Evolutionary conservation across 2,329 filamentous ascomycete species (phyloP).

Genomic region (Waltergamsia citrina): DNA sequence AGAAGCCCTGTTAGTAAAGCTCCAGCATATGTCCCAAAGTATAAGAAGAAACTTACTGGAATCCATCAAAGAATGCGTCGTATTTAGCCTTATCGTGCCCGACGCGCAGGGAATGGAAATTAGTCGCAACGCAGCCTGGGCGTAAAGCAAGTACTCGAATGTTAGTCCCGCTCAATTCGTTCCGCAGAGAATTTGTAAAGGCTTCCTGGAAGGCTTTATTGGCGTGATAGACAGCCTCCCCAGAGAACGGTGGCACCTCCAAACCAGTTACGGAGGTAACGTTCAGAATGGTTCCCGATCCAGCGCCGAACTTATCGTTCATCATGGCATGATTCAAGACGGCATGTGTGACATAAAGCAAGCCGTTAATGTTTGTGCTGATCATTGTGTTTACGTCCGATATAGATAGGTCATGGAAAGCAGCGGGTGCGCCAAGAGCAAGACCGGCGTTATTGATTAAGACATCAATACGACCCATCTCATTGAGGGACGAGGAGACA

Average conservation of each 20-base stretch:
- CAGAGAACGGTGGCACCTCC: slow-evolving; percentile 35
- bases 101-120: slow-evolving; percentile 36
- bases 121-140: slow-evolving; percentile 35
- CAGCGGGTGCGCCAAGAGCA: slow-evolving; percentile 32
- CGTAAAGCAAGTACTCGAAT: slow-evolving; percentile 35
- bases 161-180: slow-evolving; percentile 33
- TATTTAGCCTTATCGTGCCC: slow-evolving; percentile 30
- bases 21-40: background rate
- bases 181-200: slow-evolving; percentile 37
- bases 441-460: too few species aligned
- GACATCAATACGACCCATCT: too few species aligned
- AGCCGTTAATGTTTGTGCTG: slow-evolving; percentile 35
- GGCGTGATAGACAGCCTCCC: slow-evolving; percentile 38
- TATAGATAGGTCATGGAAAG: slow-evolving; percentile 30
- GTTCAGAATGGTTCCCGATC: slow-evolving; percentile 33
- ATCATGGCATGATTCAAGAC: slow-evolving; percentile 29
- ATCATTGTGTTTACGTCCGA: slow-evolving; percentile 32
- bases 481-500: too few species aligned
- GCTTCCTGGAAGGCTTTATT: slow-evolving; percentile 36
- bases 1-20: background rate
- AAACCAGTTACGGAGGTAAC: slow-evolving; percentile 35
- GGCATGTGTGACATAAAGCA: slow-evolving; percentile 33
- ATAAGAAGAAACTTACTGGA: slow-evolving; percentile 12
- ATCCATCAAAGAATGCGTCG: slow-evolving; percentile 33
- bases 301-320: slow-evolving; percentile 11